Conservation (phyloP, 495 filamentous ascomycete species). For the Parathielavia appendiculata region DNA sequence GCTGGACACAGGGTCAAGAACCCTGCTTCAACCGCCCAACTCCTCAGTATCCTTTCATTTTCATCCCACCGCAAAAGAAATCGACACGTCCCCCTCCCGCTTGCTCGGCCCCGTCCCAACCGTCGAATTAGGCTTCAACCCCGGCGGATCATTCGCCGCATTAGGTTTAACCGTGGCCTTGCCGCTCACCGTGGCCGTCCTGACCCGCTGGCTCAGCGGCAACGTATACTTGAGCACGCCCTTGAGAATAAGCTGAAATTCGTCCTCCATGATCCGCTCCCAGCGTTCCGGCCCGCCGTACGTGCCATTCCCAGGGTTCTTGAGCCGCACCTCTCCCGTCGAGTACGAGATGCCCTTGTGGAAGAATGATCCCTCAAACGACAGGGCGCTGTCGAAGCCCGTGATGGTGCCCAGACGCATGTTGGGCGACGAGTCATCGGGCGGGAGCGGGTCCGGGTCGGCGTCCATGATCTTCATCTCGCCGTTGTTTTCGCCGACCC, state of each 20-base stretch:
- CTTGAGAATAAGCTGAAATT: constrained; percentile 86
- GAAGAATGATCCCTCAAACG: constrained; percentile 84
- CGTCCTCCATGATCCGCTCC: constrained; percentile 84
- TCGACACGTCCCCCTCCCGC: background rate
- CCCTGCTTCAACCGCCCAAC: background rate
- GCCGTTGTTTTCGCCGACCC: constrained; percentile 2
- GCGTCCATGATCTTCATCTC: constrained; percentile 23
- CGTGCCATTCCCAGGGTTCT: constrained; percentile 83
- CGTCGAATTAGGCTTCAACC: background rate
- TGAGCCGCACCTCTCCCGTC: constrained; percentile 73
- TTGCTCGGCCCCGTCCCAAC: background rate
- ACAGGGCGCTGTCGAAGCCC: constrained; percentile 77
- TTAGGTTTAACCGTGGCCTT: constrained; percentile 48
- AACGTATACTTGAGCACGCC: constrained; percentile 86
- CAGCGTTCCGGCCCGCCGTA: constrained; percentile 81
- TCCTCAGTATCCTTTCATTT: background rate
- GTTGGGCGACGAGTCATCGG: constrained; percentile 60
- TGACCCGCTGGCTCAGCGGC: constrained; percentile 66
- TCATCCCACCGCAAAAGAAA: background rate
- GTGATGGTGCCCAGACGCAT: constrained; percentile 87
- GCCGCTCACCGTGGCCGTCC: constrained; percentile 49
- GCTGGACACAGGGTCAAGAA: constrained; percentile 9
- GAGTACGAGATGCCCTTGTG: constrained; percentile 59
- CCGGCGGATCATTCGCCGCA: constrained; percentile 42
- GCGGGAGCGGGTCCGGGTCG: constrained; percentile 59